Evolutionary conservation across 169 alveolate genomes (phyloP).

Genomic region (Plasmodium adleri): DNA sequence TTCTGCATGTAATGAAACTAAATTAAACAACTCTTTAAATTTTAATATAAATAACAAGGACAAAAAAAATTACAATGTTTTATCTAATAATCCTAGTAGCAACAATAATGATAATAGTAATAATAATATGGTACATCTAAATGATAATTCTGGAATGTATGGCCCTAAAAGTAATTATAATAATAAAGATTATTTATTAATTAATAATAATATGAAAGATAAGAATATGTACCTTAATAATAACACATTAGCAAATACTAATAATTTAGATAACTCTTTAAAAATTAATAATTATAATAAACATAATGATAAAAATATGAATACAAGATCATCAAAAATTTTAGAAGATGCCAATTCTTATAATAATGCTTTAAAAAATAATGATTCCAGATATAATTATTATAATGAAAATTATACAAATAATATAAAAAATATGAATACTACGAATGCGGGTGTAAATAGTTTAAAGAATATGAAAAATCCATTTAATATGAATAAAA

Average conservation of each 20-base stretch:
- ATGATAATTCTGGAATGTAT: constrained; percentile 19
- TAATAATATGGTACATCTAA: constrained; percentile 10
- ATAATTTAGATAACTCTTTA: constrained; percentile 21
- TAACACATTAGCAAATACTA: constrained; percentile 1
- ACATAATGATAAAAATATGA: constrained; percentile 19
- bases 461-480: constrained; percentile 16
- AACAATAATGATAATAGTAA: background rate
- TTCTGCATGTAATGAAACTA: constrained; percentile 28
- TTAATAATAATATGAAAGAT: constrained; percentile 26
- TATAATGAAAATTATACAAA: constrained; percentile 31
- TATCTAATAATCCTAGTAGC: background rate
- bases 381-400: constrained; percentile 39
- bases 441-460: no score
- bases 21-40: constrained; percentile 44
- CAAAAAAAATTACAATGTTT: constrained; percentile 13
- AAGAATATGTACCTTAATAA: constrained; percentile 11
- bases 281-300: constrained; percentile 28
- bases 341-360: constrained; percentile 6
- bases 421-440: constrained; percentile 1
- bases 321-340: background rate
- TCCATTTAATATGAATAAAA: constrained; percentile 31
- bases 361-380: constrained; percentile 8
- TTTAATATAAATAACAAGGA: constrained; percentile 29
- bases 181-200: constrained; percentile 28
- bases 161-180: constrained; percentile 21